Evolutionary conservation across 2,329 filamentous ascomycete species (phyloP), one percentile per base, ranked within the genome.

Genomic region (Claviceps maximensis): DNA sequence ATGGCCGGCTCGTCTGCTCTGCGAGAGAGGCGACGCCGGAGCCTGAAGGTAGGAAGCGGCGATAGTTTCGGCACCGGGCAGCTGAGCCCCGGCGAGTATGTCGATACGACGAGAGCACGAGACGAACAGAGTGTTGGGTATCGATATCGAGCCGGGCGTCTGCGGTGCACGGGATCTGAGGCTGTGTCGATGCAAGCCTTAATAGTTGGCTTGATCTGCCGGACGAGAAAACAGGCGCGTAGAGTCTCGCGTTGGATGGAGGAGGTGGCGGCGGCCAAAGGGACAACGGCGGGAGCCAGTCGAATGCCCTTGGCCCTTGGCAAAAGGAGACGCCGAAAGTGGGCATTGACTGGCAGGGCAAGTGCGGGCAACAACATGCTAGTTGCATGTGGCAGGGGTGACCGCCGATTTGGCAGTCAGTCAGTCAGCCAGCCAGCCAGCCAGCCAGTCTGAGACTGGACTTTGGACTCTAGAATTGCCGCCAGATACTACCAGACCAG

Each of bases 1-100:
- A 72, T 73, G 63, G 52, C 56, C 61, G 54, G 36, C 47, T 45
- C 47, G 25, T 50, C 42, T 44, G 45, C 13, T 17, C 19, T 23
- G 46, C 47, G 47, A 53, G 48, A 52, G 50, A 53, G 29, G 45
- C 48, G 50, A 53, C 47, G 48, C 48, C 51, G 52, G 42, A 33
- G 50, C 56, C 52, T 55, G 56, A 52, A 56, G 53, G 54, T 44
- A 47, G 33, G 54, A 36, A 46, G 44, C 13, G 33, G 23, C 21
- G 51, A 29, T 19, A 27, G 40, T 46, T 51, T 53, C 38, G 38
- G 49, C 48, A 45, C 48, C 48, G 48, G 50, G 38, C 46, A 46
- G 51, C 42, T 47, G 52, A 54, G 19, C 46, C 52, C 52, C 40
- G 41, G 36, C 15, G 33, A 40, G 19, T 4, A 13, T 27, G 25